These are phyloP conservation scores for Calocybe cyanea DNA, from an alignment of 768 basidiomycete genomes.

Conservation along the genomic window DNA sequence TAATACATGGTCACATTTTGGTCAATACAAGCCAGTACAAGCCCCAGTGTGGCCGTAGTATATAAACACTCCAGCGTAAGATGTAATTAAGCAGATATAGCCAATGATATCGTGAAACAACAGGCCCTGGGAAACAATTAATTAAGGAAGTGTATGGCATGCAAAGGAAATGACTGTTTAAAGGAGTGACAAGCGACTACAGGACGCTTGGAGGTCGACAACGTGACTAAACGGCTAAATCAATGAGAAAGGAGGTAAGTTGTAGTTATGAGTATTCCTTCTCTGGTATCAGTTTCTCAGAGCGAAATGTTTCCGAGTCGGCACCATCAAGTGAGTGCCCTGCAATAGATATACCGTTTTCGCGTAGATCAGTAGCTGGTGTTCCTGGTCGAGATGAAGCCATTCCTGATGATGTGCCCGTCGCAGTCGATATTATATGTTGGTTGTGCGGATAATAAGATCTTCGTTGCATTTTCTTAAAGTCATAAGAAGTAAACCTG, in stretches of 20 bases:
- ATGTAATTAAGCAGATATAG: slow-evolving; percentile 18
- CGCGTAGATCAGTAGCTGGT: slow-evolving; percentile 52
- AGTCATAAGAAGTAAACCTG: slow-evolving; percentile 92
- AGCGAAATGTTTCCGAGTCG: slow-evolving; percentile 32
- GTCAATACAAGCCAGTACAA: no score
- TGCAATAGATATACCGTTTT: slow-evolving; percentile 37
- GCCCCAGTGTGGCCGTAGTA: no score
- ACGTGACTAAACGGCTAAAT: neutral
- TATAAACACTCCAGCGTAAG: no score
- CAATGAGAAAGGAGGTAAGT: slow-evolving; percentile 1
- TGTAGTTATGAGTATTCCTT: slow-evolving; percentile 45
- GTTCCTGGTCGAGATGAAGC: slow-evolving; percentile 73
- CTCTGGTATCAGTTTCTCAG: slow-evolving; percentile 42
- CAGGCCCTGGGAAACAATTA: slow-evolving; percentile 5
- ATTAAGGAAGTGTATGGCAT: slow-evolving; percentile 11
- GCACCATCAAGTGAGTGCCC: slow-evolving; percentile 37
- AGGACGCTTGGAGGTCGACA: slow-evolving; percentile 2
- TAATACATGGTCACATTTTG: no score
- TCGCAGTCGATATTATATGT: slow-evolving; percentile 66
- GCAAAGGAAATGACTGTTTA: slow-evolving; percentile 9
- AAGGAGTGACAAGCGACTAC: slow-evolving; percentile 2
- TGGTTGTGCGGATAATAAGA: slow-evolving; percentile 90
- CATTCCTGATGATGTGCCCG: slow-evolving; percentile 68
- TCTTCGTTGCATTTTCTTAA: slow-evolving; percentile 85
- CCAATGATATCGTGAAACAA: slow-evolving; percentile 14